A percentile compares a stretch with the other conserved stretches of the same genome.
These are phyloP conservation scores for Colletotrichum sp. DNA, from an alignment of 2,329 filamentous ascomycete genomes.

Conservation along the genomic window DNA sequence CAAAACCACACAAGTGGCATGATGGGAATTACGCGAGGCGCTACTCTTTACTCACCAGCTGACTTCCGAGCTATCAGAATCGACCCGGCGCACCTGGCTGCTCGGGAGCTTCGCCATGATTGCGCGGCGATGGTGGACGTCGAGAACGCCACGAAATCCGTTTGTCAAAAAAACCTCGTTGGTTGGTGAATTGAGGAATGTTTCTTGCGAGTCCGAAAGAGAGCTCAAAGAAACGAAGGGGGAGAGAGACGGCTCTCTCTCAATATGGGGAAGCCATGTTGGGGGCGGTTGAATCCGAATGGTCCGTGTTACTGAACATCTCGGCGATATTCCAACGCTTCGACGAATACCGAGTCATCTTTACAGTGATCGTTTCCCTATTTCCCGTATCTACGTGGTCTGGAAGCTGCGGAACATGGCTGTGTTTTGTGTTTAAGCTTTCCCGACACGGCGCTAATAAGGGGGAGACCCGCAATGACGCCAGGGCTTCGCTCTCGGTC, in stretches of 20 bases:
- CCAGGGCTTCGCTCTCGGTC: not conserved
- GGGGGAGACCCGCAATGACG: not conserved
- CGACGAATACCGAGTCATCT: not conserved
- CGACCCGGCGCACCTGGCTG: slow-evolving; percentile 7
- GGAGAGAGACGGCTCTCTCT: not conserved
- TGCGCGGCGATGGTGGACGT: not conserved
- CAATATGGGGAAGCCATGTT: not conserved
- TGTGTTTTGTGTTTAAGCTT: not conserved
- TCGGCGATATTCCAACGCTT: not conserved
- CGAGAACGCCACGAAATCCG: not conserved
- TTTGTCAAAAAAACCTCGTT: not conserved
- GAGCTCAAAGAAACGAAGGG: not conserved
- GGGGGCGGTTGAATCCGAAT: not conserved
- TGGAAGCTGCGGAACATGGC: not conserved
- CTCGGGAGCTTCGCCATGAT: slow-evolving; percentile 10
- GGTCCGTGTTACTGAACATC: not conserved
- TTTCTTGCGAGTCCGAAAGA: slow-evolving; percentile 7
- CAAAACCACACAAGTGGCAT: not conserved
- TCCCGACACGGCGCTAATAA: not conserved
- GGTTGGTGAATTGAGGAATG: not conserved
- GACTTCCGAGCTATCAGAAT: not conserved
- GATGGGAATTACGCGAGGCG: not conserved
- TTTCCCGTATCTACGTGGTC: not conserved
- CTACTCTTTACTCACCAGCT: not conserved
- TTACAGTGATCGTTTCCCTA: not conserved